Conservation (phyloP, 192 early-diverging fungal species). For the Phycomyces nitens region DNA sequence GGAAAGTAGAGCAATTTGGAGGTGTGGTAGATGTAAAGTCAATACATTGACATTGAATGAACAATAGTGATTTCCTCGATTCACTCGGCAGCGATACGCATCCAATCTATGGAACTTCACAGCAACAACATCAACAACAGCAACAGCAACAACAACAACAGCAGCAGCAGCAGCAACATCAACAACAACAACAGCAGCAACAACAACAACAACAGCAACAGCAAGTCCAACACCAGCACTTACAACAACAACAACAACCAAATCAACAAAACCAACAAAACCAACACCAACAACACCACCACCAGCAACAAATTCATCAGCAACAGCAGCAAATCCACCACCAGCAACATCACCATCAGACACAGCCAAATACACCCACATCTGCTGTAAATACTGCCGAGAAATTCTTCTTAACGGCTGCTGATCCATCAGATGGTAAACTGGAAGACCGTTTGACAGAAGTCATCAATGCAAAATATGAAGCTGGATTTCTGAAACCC, state of each 20-base stretch:
- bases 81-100: conserved; percentile 39
- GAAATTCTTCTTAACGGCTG: conserved; percentile 88
- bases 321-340: conserved; percentile 9
- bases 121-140: conserved; percentile 3
- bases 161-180: conserved; percentile 7
- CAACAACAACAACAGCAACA: not conserved
- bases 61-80: conserved; percentile 56
- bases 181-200: conserved; percentile 6
- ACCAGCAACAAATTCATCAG: not conserved
- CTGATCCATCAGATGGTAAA: conserved; percentile 84
- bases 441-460: conserved; percentile 86
- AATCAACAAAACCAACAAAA: not conserved
- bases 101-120: conserved; percentile 8
- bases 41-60: not conserved
- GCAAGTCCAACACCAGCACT: not conserved
- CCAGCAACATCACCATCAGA: conserved; percentile 12
- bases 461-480: conserved; percentile 93
- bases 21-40: too few relatives aligned
- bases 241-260: not conserved
- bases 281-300: not conserved
- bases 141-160: conserved; percentile 1
- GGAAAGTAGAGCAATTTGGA: not conserved
- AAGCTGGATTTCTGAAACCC: conserved; percentile 92
- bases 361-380: not conserved
- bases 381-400: conserved; percentile 59